Conservation (phyloP, 768 basidiomycete species). For the Leccinum subgranulosum region DNA sequence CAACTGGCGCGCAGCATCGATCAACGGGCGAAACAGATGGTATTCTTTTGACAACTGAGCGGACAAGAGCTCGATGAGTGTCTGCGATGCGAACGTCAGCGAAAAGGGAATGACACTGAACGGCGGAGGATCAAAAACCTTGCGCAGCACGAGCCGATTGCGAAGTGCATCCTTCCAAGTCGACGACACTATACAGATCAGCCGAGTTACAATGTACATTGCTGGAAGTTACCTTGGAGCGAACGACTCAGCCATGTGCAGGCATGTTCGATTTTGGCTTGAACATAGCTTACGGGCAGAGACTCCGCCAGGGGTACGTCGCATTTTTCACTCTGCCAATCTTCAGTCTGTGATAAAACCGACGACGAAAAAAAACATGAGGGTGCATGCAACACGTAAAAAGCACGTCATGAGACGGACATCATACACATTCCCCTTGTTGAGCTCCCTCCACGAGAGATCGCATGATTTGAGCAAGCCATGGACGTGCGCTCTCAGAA, state of each 20-base stretch:
- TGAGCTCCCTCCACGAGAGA: conserved; percentile 76
- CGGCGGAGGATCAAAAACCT: conserved; percentile 35
- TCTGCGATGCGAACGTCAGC: conserved; percentile 16
- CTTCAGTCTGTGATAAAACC: conserved; percentile 58
- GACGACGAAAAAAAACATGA: conserved; percentile 9
- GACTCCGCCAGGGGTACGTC: conserved; percentile 74
- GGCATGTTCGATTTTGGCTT: conserved; percentile 58
- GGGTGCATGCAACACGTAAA: conserved; percentile 4
- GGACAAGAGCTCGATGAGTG: conserved; percentile 23
- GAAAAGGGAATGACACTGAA: not conserved
- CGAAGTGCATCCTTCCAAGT: conserved; percentile 50
- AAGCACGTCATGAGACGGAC: conserved; percentile 43
- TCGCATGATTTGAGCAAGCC: conserved; percentile 81
- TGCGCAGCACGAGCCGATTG: conserved; percentile 55
- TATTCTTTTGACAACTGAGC: conserved; percentile 29
- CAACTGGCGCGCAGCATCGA: conserved; percentile 17
- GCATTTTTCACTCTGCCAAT: conserved; percentile 88
- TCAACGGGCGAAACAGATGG: conserved; percentile 14
- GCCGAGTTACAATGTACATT: not conserved
- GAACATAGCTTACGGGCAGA: conserved; percentile 49
- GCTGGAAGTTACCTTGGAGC: conserved; percentile 35
- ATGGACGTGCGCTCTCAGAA: conserved; percentile 63
- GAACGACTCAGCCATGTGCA: conserved; percentile 54
- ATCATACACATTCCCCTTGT: conserved; percentile 73
- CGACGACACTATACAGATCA: conserved; percentile 37